A percentile compares a stretch with the other conserved stretches of the same genome.
Evolutionary conservation across 805 yeast genomes (phyloP).

Genomic region (Barnettozyma salicaria): DNA sequence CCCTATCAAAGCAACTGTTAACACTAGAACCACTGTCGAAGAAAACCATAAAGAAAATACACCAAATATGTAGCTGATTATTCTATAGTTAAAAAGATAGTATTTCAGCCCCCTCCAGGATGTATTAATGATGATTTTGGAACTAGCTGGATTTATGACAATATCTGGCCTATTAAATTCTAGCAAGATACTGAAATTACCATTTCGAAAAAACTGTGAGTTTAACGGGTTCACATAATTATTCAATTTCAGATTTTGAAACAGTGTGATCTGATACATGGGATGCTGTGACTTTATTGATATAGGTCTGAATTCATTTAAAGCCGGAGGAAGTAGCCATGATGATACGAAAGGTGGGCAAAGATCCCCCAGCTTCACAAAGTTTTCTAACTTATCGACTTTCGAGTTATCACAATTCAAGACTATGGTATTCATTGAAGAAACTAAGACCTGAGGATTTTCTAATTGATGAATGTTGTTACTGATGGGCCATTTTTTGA

Average conservation of each 20-base stretch:
- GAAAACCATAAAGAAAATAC: conserved; percentile 16
- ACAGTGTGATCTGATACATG: conserved; percentile 9
- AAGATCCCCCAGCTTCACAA: conserved; percentile 6
- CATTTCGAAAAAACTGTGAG: conserved; percentile 3
- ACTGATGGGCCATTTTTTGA: conserved; percentile 22
- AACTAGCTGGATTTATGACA: conserved; percentile 17
- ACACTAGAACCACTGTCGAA: conserved; percentile 13
- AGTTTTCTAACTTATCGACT: not conserved
- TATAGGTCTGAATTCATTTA: conserved; percentile 9
- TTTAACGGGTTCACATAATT: conserved; percentile 10
- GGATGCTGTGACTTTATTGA: conserved; percentile 6
- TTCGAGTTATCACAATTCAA: conserved; percentile 14
- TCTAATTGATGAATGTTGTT: conserved; percentile 21
- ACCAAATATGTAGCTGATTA: conserved; percentile 21
- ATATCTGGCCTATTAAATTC: conserved; percentile 21
- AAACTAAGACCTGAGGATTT: conserved; percentile 17
- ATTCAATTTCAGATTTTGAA: conserved; percentile 12
- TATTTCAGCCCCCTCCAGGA: conserved; percentile 24
- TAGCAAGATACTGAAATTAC: conserved; percentile 16
- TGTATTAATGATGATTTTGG: conserved; percentile 15
- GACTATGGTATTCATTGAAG: conserved; percentile 19
- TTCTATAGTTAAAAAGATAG: conserved; percentile 22
- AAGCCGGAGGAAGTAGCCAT: conserved; percentile 18
- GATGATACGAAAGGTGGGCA: conserved; percentile 17
- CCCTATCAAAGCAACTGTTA: conserved; percentile 14